These are phyloP conservation scores for Coemansia sp. DNA, from an alignment of 192 early-diverging fungal genomes.

Conservation along the genomic window DNA sequence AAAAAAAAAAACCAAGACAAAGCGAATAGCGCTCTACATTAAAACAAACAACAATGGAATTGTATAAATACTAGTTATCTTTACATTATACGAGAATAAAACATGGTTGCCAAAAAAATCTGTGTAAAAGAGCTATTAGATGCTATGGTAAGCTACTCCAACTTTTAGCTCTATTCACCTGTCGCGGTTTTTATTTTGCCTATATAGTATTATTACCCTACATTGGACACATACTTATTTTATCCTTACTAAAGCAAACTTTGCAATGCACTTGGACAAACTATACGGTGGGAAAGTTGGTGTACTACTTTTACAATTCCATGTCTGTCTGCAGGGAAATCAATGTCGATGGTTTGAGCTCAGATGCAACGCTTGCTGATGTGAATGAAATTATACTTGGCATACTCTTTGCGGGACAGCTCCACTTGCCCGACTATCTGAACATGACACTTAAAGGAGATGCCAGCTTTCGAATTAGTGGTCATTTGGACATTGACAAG, in stretches of 20 bases:
- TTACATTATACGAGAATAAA: too few relatives aligned
- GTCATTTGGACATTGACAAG: too few relatives aligned
- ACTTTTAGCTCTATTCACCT: too few relatives aligned
- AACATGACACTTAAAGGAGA: not conserved
- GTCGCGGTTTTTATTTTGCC: too few relatives aligned
- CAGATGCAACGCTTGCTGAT: not conserved
- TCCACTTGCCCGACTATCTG: not conserved
- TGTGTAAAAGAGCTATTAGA: too few relatives aligned
- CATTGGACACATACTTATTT: not conserved
- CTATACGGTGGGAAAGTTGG: not conserved
- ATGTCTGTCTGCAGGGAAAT: not conserved
- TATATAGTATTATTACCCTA: too few relatives aligned
- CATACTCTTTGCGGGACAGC: not conserved
- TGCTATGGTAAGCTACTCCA: too few relatives aligned
- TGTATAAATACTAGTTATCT: too few relatives aligned
- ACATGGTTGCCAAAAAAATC: too few relatives aligned
- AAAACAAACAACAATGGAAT: too few relatives aligned
- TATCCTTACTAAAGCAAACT: not conserved
- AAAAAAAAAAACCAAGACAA: not conserved
- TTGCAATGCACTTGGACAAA: not conserved
- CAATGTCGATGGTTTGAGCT: not conserved
- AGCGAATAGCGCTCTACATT: too few relatives aligned
- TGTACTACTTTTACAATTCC: not conserved
- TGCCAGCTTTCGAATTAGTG: too few relatives aligned
- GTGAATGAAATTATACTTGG: not conserved